Evolutionary conservation across 768 basidiomycete genomes (phyloP), one percentile per base, ranked within the genome.

Genomic region (Boletellus ananiceps): DNA sequence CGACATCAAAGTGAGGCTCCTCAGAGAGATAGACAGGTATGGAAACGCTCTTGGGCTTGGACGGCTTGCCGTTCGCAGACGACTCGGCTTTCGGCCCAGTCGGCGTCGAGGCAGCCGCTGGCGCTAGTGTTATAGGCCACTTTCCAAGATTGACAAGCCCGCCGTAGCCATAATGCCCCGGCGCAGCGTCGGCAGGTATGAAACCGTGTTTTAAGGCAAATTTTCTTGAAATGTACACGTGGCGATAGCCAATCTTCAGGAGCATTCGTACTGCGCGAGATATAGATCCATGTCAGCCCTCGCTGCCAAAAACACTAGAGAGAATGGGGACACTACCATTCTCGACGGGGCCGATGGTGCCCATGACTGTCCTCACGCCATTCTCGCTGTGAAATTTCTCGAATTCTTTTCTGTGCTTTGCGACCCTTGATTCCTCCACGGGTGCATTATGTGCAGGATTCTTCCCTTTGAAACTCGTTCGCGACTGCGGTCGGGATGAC

Each of bases 1-100:
- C 87, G 40, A 97, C 89, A 59, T 96, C 93, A 67, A 98, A 98
- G 61, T 97, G 93, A 0, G 86, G 84, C 64, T 96, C 94, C 63
- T 99, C 96, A 4, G 89, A 87, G 27, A 98, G 78, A 67, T 89
- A 93, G 8, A 97, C 93, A 0, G 80, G 62, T 19, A 84, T 64
- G 51, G 72, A 62, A 11, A 76, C 75, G 4, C 71, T 68, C 58
- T 75, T 76, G 2, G 70, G 65, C 46, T 65, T 67, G 34, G 42
- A 49, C 25, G 56, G 39, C 4, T 29, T 36, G 18, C 43, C 40
- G 33, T 42, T 47, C 15, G 47, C 34, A 31, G 55, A 45, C 7
- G 21, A 8, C 9, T 44, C 44, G 15, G 8, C 40, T 3, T 16
- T 33, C 0, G 40, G 49, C 5, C 25, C 47, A 5, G 15, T 25